These are phyloP conservation scores for Creolimax fragrantissima DNA, from an alignment of 78 protist genomes.

Conservation along the genomic window DNA sequence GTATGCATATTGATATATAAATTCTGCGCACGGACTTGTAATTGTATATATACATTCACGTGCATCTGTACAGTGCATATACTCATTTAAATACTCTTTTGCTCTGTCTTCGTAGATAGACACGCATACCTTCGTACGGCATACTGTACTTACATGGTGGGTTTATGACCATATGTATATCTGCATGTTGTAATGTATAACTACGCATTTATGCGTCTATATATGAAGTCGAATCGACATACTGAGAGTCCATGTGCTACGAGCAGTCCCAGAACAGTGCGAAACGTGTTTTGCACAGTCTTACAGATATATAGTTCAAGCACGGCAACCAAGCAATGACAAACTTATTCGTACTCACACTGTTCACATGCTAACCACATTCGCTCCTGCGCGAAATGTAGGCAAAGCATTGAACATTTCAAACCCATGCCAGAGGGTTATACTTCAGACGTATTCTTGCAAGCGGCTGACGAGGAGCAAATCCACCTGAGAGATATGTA, in stretches of 20 bases:
- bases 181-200: too few species aligned
- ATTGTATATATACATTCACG: not conserved
- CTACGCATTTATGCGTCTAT: not conserved
- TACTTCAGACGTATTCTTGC: not conserved
- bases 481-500: not conserved
- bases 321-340: not conserved
- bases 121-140: too few species aligned
- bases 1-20: not conserved
- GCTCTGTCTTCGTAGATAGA: too few species aligned
- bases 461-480: not conserved
- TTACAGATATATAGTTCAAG: not conserved
- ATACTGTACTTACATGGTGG: too few species aligned
- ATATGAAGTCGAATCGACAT: not conserved
- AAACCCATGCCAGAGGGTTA: not conserved
- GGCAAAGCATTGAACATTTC: not conserved
- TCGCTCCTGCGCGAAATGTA: not conserved
- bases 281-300: too few species aligned
- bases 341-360: not conserved
- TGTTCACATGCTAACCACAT: not conserved
- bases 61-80: too few species aligned
- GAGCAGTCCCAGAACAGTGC: too few species aligned
- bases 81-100: too few species aligned
- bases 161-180: too few species aligned
- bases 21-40: not conserved
- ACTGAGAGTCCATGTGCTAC: not conserved